Base-by-base conservation (phyloP, 495 filamentous ascomycete genomes). In the Podospora pseudocomata region DNA sequence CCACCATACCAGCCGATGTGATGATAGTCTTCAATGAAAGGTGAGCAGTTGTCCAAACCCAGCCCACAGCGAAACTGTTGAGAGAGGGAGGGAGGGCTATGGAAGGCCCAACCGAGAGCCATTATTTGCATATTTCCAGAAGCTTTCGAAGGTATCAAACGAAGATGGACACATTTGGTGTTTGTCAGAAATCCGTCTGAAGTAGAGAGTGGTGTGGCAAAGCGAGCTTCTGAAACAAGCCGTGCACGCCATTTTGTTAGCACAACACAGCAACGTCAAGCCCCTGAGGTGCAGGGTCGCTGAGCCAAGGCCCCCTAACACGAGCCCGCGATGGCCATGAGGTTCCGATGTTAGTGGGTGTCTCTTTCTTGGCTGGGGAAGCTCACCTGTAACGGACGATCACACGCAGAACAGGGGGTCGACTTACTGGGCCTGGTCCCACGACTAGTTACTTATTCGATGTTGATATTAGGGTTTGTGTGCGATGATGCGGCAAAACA, bases 381-480 rank as follows among this genome's bases (percentile, higher is more conserved):
- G n/a, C 55, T 49, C 61, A 63, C 61, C 61, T 63, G 61, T 63
- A 63, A 63, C 61, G 4, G 61, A 32, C 61, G 61, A 63, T 63
- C 61, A 63, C 34, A 63, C 61, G n/a, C 11, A 28, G 30, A 19
- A 27, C 34, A 63, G 61, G 61, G 60, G 30, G 61, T 28, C 30
- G 11, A n/a, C 27, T 44, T 39, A 2, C n/a, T 63, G 20, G 28
- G 32, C 61, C 32, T 61, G 56, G 56, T 18, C 59, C 27, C 27
- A 18, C 32, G 15, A 34, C 4, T 63, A 34, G 61, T 49, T n/a
- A 49, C 19, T n/a, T 63, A 1, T 1, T 20, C 56, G 3, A 58
- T 58, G 19, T 9, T 9, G 23, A 27, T 63, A 7, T 49, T 63
- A 32, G 19, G n/a, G 61, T 16, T 19, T 27, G 9, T 39, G 7